Evolutionary conservation across 306 rosid genomes (phyloP), one percentile per base, ranked within the genome.

Genomic region (Lathyrus tuberosus): DNA sequence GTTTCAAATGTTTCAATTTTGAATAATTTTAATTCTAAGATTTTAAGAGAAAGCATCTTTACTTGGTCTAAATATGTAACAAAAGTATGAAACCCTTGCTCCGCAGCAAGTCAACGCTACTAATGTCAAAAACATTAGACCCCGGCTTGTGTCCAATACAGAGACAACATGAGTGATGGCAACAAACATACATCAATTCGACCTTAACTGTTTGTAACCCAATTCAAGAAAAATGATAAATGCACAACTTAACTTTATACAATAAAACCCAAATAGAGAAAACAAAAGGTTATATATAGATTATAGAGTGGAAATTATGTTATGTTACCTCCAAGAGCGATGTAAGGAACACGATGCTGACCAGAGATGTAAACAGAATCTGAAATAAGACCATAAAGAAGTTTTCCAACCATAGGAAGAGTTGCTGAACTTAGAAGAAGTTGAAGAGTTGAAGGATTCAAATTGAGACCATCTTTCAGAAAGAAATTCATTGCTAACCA

Each of bases 371-470:
- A 91, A 57, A 88, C 41, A 17, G 98, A 84, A 15, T 90, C 98
- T 2, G 98, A 90, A 64, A 94, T 44, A 28, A 94, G 70, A 46
- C 97, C 97, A 78, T 81, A 88, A 49, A 94, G 56, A 3, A 97
- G 98, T 70, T 94, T 94, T 0, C 94, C 97, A 51, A 90, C 88
- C 98, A 90, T 94, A 5, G 98, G 98, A 59, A 90, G 88, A 70
- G 86, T 94, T 12, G 94, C 91, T 3, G 94, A 90, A 79, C 77
- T 90, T 82, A 71, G 97, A 17, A 94, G 97, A 62, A 94, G 47
- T 73, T 94, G 98, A 3, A 94, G 86, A 54, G 89, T 87, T 15
- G 96, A 82, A 56, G 97, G 90, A 18, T 90, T 86, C n/a, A 88
- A 91, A 47, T 74, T 80, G 61, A 94, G 85, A 0, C 80, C 88